Evolutionary conservation across 805 yeast species (phyloP), one percentile per base, ranked within the genome.

Genomic region (Ogataea glucozyma): DNA sequence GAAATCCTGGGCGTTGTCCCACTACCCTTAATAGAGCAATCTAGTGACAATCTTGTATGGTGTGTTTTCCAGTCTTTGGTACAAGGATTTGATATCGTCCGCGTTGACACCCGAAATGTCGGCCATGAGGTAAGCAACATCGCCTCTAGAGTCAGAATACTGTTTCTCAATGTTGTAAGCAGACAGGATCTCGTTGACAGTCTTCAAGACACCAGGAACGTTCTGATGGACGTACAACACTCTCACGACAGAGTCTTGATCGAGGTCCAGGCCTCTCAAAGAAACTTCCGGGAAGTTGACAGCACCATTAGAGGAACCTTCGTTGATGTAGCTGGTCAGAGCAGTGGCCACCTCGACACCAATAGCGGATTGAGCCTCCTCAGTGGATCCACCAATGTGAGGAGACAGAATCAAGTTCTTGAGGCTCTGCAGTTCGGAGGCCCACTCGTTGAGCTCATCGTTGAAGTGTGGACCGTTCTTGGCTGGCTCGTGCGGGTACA

Each of bases 201-300:
- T 88, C 67, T 88, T 87, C 78, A 93, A 78, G 44, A 93, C 99
- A 81, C 99, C 99, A 21, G 99, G 99, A 58, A 93, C 97, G 70
- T 93, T 93, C 70, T 87, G 93, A 73, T 93, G 99, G 61, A 90
- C 86, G 71, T 93, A 93, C 58, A 93, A 75, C 31, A 93, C 96
- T 73, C 99, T 87, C 54, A 90, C 97, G 43, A 84, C 78, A 64
- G 85, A 78, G 63, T 85, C 83, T 67, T 88, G 96, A 62, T 88
- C 95, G 67, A 85, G 77, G 59, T 88, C 87, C 54, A 88, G 73
- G 24, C 89, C 85, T 71, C 97, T 86, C 58, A 93, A 76, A 19
- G 91, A 72, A 52, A 93, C 97, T 73, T 93, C 98, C 61, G 99
- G 99, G 95, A 93, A 90, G 78, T 93, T 93, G 46, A 91, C 99